A percentile compares a stretch with the other conserved stretches of the same genome.
Evolutionary conservation across 2,329 filamentous ascomycete genomes (phyloP).

Genomic region (Neobulgaria alba): DNA sequence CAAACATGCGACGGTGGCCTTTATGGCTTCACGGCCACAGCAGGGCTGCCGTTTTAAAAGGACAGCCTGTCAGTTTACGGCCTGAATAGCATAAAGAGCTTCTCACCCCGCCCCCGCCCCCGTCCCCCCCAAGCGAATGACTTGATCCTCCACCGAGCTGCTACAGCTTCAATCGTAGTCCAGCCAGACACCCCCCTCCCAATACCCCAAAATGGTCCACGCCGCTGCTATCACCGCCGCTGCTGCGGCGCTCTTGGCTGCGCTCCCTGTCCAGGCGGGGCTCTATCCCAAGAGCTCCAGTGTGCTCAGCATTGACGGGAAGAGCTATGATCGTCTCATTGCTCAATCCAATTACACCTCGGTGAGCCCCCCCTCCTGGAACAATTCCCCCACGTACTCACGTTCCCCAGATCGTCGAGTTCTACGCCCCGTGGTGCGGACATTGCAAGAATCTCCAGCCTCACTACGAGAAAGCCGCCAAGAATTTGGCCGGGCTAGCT

Average conservation of each 20-base stretch:
- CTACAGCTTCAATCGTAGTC: slow-evolving; percentile 21
- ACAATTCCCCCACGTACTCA: slow-evolving; percentile 11
- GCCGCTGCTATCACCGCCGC: slow-evolving; percentile 41
- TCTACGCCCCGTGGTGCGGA: slow-evolving; percentile 97
- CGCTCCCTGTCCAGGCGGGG: slow-evolving; percentile 56
- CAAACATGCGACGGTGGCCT: slow-evolving; percentile 18
- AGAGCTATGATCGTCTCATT: slow-evolving; percentile 75
- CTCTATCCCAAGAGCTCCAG: slow-evolving; percentile 82
- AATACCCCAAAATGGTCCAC: slow-evolving; percentile 40
- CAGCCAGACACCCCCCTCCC: slow-evolving; percentile 1
- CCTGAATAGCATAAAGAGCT: slow-evolving; percentile 1
- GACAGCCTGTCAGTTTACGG: slow-evolving; percentile 17
- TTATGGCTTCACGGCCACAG: too few relatives aligned
- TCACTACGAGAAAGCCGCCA: slow-evolving; percentile 88
- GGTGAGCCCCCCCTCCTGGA: slow-evolving; percentile 42
- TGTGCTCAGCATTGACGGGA: slow-evolving; percentile 72
- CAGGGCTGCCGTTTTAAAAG: slow-evolving; percentile 4
- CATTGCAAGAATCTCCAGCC: slow-evolving; percentile 96
- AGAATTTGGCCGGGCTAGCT: slow-evolving; percentile 79
- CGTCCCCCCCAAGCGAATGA: slow-evolving; percentile 11
- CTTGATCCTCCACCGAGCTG: slow-evolving; percentile 13
- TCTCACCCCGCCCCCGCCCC: slow-evolving; percentile 2
- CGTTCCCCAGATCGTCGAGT: slow-evolving; percentile 54
- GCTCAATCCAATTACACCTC: slow-evolving; percentile 85
- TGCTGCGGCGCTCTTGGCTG: slow-evolving; percentile 54